phyloP scores from a whole-genome alignment of 2,329 filamentous ascomycete genomes.

The Beauveria asiatica region DNA sequence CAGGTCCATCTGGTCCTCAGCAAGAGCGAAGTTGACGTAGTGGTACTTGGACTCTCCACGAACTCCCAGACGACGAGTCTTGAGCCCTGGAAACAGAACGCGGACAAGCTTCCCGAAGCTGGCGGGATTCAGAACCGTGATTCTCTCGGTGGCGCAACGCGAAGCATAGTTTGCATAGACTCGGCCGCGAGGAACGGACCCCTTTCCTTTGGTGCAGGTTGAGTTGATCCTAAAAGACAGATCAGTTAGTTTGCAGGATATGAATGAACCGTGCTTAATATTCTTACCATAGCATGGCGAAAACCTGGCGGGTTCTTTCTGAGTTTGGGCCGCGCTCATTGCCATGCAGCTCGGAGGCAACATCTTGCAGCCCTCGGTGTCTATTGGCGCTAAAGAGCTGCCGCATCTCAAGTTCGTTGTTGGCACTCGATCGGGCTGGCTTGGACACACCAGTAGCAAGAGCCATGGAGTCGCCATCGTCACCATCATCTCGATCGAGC shows the following conservation, averaged over 20 bases:
- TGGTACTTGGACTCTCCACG: constrained; percentile 98
- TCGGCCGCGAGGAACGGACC: constrained; percentile 81
- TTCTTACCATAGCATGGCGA: constrained; percentile 80
- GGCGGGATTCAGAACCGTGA: constrained; percentile 90
- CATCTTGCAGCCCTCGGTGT: constrained; percentile 58
- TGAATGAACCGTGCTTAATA: not conserved
- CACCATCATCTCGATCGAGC: constrained; percentile 50
- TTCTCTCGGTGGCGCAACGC: constrained; percentile 83
- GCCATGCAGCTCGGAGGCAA: constrained; percentile 66
- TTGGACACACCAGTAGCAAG: constrained; percentile 40
- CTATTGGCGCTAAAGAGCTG: constrained; percentile 65
- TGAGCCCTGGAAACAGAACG: constrained; percentile 90
- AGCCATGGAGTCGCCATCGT: constrained; percentile 46
- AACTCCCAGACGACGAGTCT: constrained; percentile 84
- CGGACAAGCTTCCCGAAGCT: constrained; percentile 96
- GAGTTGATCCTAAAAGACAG: constrained; percentile 54
- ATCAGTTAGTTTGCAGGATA: not conserved
- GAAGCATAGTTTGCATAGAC: constrained; percentile 96
- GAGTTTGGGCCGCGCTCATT: constrained; percentile 75
- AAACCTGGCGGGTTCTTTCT: constrained; percentile 75
- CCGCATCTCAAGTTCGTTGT: constrained; percentile 74
- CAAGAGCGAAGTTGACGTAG: constrained; percentile 63
- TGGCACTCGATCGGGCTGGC: constrained; percentile 60
- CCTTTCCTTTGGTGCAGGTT: constrained; percentile 65
- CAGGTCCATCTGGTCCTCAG: constrained; percentile 46